Evolutionary conservation across 129 eudicot genomes (phyloP).

Genomic region (Escallonia rubra): DNA sequence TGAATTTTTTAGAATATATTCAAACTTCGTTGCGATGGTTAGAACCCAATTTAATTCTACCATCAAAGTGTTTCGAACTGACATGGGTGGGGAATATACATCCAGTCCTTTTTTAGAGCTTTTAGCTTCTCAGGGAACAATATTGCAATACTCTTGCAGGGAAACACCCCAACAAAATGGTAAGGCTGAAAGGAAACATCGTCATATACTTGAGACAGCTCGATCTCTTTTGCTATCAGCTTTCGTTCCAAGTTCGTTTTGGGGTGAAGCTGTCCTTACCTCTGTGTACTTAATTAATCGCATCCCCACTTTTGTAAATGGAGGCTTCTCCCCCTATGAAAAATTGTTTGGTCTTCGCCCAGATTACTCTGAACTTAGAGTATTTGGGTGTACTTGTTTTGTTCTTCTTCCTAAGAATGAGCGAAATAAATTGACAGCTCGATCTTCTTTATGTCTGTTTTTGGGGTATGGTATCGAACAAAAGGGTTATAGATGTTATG

Average conservation of each 20-base stretch:
- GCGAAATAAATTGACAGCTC: neutral
- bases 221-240: neutral
- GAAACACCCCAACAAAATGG: neutral
- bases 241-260: neutral
- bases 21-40: neutral
- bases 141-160: neutral
- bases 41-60: neutral
- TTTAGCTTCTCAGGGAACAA: neutral
- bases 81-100: neutral
- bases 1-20: neutral
- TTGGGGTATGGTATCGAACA: neutral
- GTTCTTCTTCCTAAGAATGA: neutral
- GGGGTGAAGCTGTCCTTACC: neutral
- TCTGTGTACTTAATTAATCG: neutral
- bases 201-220: neutral
- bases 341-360: neutral
- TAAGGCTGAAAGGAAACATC: neutral
- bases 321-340: neutral
- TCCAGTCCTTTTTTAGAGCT: neutral
- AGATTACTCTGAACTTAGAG: neutral
- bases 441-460: neutral
- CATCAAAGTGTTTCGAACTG: neutral
- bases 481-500: neutral
- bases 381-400: neutral
- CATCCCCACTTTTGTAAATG: neutral